phyloP scores from a whole-genome alignment of 805 yeast species.

The Danielia oregonensis region DNA sequence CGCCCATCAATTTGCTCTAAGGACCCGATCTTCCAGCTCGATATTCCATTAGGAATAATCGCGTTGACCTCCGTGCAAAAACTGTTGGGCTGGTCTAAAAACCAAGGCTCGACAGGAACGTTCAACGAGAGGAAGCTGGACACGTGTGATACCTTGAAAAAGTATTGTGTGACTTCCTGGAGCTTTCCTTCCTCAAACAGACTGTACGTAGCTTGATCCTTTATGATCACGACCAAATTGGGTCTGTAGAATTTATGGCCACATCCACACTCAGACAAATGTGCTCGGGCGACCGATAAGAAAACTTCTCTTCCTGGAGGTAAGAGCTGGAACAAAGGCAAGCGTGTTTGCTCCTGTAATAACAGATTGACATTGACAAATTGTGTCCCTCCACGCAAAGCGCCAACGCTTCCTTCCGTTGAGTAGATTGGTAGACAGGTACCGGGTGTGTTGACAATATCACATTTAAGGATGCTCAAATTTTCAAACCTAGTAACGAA shows the following conservation, averaged over 20 bases:
- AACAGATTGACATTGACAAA: conserved; percentile 10
- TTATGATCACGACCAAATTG: conserved; percentile 33
- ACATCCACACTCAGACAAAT: conserved; percentile 41
- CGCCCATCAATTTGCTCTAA: conserved; percentile 4
- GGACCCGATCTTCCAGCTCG: conserved; percentile 32
- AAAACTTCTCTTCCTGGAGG: conserved; percentile 36
- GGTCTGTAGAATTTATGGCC: conserved; percentile 45
- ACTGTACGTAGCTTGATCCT: conserved; percentile 18
- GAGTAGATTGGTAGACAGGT: conserved; percentile 17
- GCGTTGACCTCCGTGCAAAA: conserved; percentile 36
- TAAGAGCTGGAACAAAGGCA: conserved; percentile 7
- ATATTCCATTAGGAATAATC: conserved; percentile 44
- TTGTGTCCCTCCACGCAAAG: conserved; percentile 22
- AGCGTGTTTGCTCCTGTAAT: neutral
- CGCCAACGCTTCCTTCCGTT: conserved; percentile 17
- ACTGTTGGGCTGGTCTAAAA: conserved; percentile 27
- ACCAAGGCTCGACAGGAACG: conserved; percentile 19
- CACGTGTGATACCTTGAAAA: conserved; percentile 24
- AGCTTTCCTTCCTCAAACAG: neutral
- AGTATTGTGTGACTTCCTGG: conserved; percentile 1
- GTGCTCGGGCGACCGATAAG: conserved; percentile 46
- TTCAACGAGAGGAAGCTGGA: conserved; percentile 1
- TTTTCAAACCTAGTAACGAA: conserved; percentile 32
- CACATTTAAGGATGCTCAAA: conserved; percentile 28
- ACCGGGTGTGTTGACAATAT: conserved; percentile 18